phyloP scores from a whole-genome alignment of 257 asterid species.

The Mentha longifolia region DNA sequence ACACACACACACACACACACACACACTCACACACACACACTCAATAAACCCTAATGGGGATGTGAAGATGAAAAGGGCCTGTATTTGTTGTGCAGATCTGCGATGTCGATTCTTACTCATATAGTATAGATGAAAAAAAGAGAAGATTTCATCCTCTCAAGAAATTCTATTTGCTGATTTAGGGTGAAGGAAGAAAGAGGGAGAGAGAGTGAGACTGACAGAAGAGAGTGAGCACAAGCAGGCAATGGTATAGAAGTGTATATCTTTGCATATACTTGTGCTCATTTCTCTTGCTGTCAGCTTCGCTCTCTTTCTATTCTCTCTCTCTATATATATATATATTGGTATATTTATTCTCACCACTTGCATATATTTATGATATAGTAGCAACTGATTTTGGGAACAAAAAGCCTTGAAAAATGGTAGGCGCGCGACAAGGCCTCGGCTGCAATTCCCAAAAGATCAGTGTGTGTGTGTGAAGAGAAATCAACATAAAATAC shows the following conservation, averaged over 20 bases:
- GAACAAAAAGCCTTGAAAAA: constrained; percentile 3
- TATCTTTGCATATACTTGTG: constrained; percentile 45
- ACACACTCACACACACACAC: too few species aligned
- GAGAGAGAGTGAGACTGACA: constrained; percentile 46
- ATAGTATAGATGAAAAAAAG: too few species aligned
- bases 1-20: too few species aligned
- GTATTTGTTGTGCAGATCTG: too few species aligned
- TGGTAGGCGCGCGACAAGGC: not conserved
- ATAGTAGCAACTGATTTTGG: not conserved
- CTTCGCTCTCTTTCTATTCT: not conserved
- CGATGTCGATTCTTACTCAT: too few species aligned
- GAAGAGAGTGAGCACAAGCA: constrained; percentile 70
- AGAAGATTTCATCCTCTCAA: too few species aligned
- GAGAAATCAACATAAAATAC: too few species aligned
- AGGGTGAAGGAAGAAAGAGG: not conserved
- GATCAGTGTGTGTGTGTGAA: not conserved
- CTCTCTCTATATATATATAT: not conserved
- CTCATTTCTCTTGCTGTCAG: constrained; percentile 59
- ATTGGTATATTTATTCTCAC: too few species aligned
- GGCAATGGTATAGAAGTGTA: constrained; percentile 45
- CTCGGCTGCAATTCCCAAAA: constrained; percentile 16
- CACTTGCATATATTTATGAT: not conserved
- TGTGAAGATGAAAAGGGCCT: too few species aligned
- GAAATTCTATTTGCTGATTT: too few species aligned
- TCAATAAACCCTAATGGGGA: too few species aligned